These are phyloP conservation scores for Elymus sibiricus DNA, from an alignment of 176 grass and related monocot species.

Conservation along the genomic window DNA sequence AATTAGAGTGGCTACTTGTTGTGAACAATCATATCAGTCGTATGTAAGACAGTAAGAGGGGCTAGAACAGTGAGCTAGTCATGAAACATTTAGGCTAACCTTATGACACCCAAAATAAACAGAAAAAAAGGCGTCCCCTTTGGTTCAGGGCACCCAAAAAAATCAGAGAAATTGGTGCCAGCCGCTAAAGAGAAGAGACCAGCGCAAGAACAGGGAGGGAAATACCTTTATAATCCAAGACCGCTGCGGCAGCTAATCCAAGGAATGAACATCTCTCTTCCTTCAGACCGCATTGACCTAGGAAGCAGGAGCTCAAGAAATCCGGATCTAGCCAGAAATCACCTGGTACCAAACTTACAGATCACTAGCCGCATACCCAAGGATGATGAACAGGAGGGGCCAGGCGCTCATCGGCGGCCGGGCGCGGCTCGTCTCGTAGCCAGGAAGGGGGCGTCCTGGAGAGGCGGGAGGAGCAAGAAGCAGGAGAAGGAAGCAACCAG, in stretches of 20 bases:
- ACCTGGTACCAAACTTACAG: neutral
- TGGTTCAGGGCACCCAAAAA: neutral
- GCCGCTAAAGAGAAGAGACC: neutral
- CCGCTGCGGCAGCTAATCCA: neutral
- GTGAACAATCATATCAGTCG: neutral
- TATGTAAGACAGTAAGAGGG: neutral
- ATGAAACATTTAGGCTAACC: no score
- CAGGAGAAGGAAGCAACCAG: constrained; percentile 15
- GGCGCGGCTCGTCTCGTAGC: neutral
- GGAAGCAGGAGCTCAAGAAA: neutral
- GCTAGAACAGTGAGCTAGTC: neutral
- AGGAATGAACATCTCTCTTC: neutral
- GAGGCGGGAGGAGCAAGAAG: neutral
- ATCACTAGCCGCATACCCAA: neutral
- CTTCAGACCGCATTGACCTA: neutral
- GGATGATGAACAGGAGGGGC: neutral
- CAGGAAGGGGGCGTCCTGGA: neutral
- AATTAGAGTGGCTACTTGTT: neutral
- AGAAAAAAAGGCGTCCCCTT: neutral
- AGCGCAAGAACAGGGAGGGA: neutral
- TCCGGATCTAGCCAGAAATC: neutral
- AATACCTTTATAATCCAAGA: neutral
- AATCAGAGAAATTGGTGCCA: neutral
- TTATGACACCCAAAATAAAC: no score
- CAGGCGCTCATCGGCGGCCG: neutral